Evolutionary conservation across 2,329 filamentous ascomycete genomes (phyloP).

Genomic region (Westerdykella sp.): DNA sequence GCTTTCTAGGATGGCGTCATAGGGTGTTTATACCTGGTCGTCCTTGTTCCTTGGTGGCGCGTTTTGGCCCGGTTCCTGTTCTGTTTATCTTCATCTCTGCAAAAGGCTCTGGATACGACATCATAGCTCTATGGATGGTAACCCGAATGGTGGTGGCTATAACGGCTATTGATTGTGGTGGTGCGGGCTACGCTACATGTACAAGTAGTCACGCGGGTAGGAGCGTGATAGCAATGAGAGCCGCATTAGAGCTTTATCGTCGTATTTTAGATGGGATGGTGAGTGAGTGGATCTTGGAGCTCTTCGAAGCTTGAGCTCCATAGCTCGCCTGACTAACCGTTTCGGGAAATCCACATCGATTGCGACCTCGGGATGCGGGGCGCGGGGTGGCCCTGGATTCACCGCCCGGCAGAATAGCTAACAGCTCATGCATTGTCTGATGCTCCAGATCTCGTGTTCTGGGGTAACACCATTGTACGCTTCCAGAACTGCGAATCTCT

Average conservation of each 20-base stretch:
- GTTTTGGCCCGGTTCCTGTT: constrained; percentile 15
- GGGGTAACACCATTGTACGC: no score
- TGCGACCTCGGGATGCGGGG: no score
- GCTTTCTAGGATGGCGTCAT: constrained; percentile 17
- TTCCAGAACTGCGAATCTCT: no score
- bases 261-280: no score
- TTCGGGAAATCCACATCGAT: no score
- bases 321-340: no score
- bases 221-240: constrained; percentile 1
- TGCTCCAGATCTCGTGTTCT: no score
- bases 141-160: constrained; percentile 16
- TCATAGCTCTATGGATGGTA: constrained; percentile 28
- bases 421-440: no score
- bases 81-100: constrained; percentile 31
- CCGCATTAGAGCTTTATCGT: constrained; percentile 1
- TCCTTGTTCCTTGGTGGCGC: constrained; percentile 18
- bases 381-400: no score
- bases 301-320: no score
- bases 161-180: constrained; percentile 7
- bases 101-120: constrained; percentile 32
- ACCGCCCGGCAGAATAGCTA: no score
- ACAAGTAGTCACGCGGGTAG: constrained; percentile 19
- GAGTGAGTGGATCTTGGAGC: no score
- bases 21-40: constrained; percentile 12
- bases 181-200: constrained; percentile 10